phyloP scores from a whole-genome alignment of 1,284 basidiomycete species.

The Sanghuangporus sanghuang region DNA sequence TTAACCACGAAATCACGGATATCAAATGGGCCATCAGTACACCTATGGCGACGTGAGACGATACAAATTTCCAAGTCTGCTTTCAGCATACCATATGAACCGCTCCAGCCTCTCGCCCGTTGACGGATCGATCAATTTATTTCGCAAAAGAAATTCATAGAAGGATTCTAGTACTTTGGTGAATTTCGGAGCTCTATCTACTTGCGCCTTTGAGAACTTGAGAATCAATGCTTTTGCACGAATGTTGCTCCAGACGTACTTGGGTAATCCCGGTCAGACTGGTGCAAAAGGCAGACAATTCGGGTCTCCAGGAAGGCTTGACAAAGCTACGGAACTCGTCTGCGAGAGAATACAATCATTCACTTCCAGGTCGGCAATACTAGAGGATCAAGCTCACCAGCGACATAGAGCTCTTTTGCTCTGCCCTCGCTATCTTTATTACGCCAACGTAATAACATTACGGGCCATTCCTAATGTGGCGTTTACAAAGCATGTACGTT shows the following conservation, averaged over 20 bases:
- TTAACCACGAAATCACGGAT: constrained; percentile 82
- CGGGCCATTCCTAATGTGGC: constrained; percentile 72
- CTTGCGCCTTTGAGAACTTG: constrained; percentile 54
- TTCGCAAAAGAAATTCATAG: constrained; percentile 61
- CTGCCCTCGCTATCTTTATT: constrained; percentile 48
- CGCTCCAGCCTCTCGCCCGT: constrained; percentile 51
- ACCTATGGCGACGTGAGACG: constrained; percentile 50
- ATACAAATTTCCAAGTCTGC: neutral
- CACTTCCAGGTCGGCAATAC: too few species aligned
- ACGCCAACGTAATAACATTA: constrained; percentile 82
- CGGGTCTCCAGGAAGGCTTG: constrained; percentile 81
- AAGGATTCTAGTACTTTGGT: constrained; percentile 62
- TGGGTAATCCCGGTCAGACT: constrained; percentile 89
- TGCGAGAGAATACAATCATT: constrained; percentile 25
- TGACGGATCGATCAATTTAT: constrained; percentile 57
- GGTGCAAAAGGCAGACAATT: constrained; percentile 80
- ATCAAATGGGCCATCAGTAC: constrained; percentile 78
- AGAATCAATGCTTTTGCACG: neutral
- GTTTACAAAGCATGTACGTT: neutral
- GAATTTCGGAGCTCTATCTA: constrained; percentile 77
- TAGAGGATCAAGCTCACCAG: neutral
- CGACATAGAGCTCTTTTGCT: constrained; percentile 54
- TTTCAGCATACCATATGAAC: constrained; percentile 28
- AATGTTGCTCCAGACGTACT: constrained; percentile 36
- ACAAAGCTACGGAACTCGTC: constrained; percentile 89